Conservation (phyloP, 768 basidiomycete genomes). For the Calocera viscosa region DNA sequence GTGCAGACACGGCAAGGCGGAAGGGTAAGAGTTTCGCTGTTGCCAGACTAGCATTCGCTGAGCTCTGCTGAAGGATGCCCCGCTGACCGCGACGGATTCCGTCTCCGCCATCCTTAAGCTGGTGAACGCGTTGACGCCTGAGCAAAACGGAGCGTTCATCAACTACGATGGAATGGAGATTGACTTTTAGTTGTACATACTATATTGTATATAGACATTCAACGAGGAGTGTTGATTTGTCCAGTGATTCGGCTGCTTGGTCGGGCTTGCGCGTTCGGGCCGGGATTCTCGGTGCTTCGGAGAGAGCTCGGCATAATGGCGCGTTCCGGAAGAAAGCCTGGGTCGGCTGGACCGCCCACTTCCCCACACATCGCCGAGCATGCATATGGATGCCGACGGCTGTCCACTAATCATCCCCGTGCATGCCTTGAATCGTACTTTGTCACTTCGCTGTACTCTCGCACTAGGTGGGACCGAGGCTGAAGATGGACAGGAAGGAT, state of each 20-base stretch:
- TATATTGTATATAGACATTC: background rate
- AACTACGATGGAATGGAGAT: slow-evolving; percentile 19
- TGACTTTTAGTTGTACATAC: slow-evolving; percentile 1
- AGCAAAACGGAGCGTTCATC: slow-evolving; percentile 20
- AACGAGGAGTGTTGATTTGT: background rate
- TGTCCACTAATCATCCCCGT: background rate
- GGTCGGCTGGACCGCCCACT: background rate
- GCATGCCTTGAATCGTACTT: background rate
- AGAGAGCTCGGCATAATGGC: background rate
- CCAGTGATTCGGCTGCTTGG: background rate
- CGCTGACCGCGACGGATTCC: slow-evolving; percentile 18
- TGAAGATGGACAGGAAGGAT: background rate
- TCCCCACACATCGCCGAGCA: background rate
- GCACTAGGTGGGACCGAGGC: background rate
- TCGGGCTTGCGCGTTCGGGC: background rate
- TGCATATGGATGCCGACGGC: background rate
- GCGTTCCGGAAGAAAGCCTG: slow-evolving; percentile 6
- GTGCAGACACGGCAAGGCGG: slow-evolving; percentile 11
- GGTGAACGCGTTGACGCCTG: slow-evolving; percentile 16
- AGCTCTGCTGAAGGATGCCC: slow-evolving; percentile 12
- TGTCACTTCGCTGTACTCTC: background rate
- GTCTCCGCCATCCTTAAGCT: slow-evolving; percentile 19
- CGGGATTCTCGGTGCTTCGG: background rate
- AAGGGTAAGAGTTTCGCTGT: slow-evolving; percentile 6
- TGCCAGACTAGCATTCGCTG: background rate